phyloP scores from a whole-genome alignment of 2,329 filamentous ascomycete genomes.

The Aspergillus caelatus region DNA sequence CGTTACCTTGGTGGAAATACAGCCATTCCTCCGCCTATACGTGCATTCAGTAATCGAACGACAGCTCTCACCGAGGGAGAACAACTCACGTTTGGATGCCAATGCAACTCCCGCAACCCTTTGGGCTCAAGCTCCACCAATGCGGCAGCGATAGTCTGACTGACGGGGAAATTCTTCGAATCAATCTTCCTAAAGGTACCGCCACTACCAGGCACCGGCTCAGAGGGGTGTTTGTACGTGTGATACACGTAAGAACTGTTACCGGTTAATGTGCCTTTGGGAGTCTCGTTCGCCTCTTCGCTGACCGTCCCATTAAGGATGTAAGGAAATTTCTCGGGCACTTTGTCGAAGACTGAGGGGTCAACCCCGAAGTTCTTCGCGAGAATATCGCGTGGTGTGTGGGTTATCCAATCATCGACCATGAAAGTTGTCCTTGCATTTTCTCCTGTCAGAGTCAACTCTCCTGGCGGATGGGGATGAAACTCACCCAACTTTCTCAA shows the following conservation, averaged over 20 bases:
- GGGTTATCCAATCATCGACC: slow-evolving; percentile 66
- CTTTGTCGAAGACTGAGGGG: slow-evolving; percentile 59
- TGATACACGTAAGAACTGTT: slow-evolving; percentile 66
- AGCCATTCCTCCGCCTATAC: slow-evolving; percentile 68
- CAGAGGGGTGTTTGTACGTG: slow-evolving; percentile 58
- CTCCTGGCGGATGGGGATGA: neutral
- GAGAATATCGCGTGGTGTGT: slow-evolving; percentile 67
- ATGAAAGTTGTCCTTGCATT: slow-evolving; percentile 66
- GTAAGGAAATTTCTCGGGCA: slow-evolving; percentile 63
- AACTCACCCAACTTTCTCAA: slow-evolving; percentile 62
- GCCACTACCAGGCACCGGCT: slow-evolving; percentile 57
- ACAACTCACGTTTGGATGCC: slow-evolving; percentile 65
- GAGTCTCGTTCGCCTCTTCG: slow-evolving; percentile 46
- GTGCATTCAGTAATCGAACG: neutral
- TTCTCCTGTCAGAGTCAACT: neutral
- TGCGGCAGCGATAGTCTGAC: slow-evolving; percentile 67
- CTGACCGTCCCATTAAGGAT: slow-evolving; percentile 62
- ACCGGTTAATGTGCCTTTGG: slow-evolving; percentile 54
- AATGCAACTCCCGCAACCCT: slow-evolving; percentile 67
- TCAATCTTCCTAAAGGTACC: slow-evolving; percentile 68
- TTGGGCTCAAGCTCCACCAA: slow-evolving; percentile 66
- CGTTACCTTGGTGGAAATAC: slow-evolving; percentile 68
- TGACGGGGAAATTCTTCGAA: slow-evolving; percentile 67
- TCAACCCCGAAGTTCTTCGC: slow-evolving; percentile 68
- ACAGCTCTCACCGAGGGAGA: neutral